Percentiles rank a stretch among this genome's conserved stretches.
These are phyloP conservation scores for Gillenia trifoliata DNA, from an alignment of 306 rosid species.

Conservation along the genomic window DNA sequence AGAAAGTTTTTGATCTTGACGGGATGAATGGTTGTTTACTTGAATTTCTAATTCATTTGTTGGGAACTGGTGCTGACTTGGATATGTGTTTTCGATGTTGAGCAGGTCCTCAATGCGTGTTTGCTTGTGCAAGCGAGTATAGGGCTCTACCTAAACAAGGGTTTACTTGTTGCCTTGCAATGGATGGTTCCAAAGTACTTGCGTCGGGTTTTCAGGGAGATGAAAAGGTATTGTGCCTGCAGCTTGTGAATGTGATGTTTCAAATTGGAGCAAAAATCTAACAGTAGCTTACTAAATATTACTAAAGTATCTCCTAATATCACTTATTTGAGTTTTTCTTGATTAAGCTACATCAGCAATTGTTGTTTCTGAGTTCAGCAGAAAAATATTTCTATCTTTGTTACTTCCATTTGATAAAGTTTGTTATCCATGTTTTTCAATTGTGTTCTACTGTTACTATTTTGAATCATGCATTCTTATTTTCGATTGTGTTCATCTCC, in stretches of 20 bases:
- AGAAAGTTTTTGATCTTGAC: background rate
- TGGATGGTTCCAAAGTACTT: constrained; percentile 89
- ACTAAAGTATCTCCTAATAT: background rate
- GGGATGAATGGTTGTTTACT: constrained; percentile 2
- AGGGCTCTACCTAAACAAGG: constrained; percentile 68
- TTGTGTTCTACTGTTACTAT: background rate
- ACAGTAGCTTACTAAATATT: background rate
- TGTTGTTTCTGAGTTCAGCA: background rate
- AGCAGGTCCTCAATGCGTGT: constrained; percentile 86
- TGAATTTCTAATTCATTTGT: background rate
- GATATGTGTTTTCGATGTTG: constrained; percentile 21
- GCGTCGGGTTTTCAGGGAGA: constrained; percentile 81
- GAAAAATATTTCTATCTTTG: background rate
- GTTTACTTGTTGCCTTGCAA: constrained; percentile 86
- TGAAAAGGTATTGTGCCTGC: constrained; percentile 59
- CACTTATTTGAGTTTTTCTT: background rate
- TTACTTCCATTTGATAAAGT: background rate
- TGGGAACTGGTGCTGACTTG: constrained; percentile 6
- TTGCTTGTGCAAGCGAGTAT: constrained; percentile 63
- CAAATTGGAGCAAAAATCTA: background rate
- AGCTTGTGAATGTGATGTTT: constrained; percentile 13
- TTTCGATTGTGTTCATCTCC: background rate
- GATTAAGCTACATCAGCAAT: background rate
- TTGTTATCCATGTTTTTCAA: background rate
- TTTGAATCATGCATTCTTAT: background rate